These are phyloP conservation scores for Trypanosoma caninum DNA, from an alignment of 208 protist genomes.

Conservation along the genomic window DNA sequence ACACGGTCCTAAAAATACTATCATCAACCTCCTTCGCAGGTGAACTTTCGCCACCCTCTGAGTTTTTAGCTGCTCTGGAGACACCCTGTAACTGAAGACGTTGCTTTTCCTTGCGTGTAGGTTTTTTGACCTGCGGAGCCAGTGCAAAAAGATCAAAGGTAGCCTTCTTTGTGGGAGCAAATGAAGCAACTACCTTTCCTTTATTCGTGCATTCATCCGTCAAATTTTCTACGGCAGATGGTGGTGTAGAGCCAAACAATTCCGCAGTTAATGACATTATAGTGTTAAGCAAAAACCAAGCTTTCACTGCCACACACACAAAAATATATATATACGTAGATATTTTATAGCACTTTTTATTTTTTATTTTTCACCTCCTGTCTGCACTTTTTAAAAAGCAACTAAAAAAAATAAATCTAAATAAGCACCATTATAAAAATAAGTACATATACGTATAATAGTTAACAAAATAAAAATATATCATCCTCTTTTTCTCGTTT, in stretches of 20 bases:
- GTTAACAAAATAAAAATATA: too few species aligned
- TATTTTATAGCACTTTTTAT: too few species aligned
- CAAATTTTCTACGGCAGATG: background rate
- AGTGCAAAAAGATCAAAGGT: slow-evolving; percentile 75
- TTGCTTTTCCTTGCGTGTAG: slow-evolving; percentile 72
- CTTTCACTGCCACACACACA: too few species aligned
- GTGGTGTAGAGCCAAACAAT: slow-evolving; percentile 30
- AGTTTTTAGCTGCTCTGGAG: slow-evolving; percentile 17
- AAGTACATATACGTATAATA: too few species aligned
- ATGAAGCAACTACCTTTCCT: slow-evolving; percentile 7
- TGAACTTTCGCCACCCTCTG: background rate
- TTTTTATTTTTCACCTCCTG: too few species aligned
- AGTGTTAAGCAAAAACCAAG: too few species aligned
- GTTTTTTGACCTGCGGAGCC: slow-evolving; percentile 83
- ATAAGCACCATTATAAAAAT: background rate
- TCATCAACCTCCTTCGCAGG: background rate
- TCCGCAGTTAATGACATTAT: slow-evolving; percentile 44
- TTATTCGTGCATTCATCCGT: background rate
- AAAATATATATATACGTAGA: too few species aligned
- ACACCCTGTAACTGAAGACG: slow-evolving; percentile 36
- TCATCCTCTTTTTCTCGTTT: too few species aligned
- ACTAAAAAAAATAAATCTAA: background rate
- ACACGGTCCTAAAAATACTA: slow-evolving; percentile 46
- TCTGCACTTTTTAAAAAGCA: too few species aligned
- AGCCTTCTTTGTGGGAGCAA: slow-evolving; percentile 64